A percentile compares a stretch with the other conserved stretches of the same genome.
Evolutionary conservation across 176 grass and related monocot genomes (phyloP).

Genomic region (Oryza meyeriana): DNA sequence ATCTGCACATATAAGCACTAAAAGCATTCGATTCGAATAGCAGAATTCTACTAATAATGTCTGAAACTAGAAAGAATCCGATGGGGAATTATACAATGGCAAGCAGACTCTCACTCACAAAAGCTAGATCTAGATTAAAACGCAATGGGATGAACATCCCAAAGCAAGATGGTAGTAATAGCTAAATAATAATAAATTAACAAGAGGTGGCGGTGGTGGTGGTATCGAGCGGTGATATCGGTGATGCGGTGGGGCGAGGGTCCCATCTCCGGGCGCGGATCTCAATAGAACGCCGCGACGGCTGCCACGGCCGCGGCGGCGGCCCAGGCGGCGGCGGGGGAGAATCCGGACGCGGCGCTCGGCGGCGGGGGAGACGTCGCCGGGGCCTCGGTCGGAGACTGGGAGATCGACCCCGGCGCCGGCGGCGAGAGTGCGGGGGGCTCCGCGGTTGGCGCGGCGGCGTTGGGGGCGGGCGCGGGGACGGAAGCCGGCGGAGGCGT

Average conservation of each 20-base stretch:
- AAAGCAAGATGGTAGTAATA: neutral
- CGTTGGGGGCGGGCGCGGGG: neutral
- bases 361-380: neutral
- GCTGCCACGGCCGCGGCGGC: neutral
- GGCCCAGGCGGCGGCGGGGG: neutral
- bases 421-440: slow-evolving; percentile 18
- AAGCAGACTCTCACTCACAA: neutral
- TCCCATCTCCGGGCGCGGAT: neutral
- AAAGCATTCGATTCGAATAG: neutral
- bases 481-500: slow-evolving; percentile 1
- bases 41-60: neutral
- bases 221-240: neutral
- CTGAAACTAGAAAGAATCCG: slow-evolving; percentile 23
- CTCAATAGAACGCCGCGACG: slow-evolving; percentile 23
- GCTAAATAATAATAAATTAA: slow-evolving; percentile 20
- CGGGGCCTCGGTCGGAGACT: slow-evolving; percentile 4
- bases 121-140: slow-evolving; percentile 28
- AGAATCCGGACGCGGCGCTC: neutral
- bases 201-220: neutral
- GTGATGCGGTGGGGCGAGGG: neutral
- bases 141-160: slow-evolving; percentile 3
- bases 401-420: neutral
- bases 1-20: slow-evolving; percentile 11
- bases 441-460: neutral
- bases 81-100: slow-evolving; percentile 21